Base-by-base conservation (phyloP, 208 protist species). In the Angomonas deanei region DNA sequence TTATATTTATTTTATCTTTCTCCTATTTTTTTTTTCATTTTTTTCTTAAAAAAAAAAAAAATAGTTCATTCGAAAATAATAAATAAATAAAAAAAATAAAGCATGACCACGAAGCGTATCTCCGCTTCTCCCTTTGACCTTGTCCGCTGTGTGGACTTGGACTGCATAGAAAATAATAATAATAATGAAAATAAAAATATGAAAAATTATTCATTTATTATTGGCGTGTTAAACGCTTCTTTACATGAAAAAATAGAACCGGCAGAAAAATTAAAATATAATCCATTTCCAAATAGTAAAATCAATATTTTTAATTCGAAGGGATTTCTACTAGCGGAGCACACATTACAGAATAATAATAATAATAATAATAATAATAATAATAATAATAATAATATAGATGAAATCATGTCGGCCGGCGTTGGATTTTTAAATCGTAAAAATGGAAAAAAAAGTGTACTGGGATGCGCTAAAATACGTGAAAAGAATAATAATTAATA, bases 401-500 rank as follows among this genome's bases (percentile, higher is more conserved):
- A 8, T n/a, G 36, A 15, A 15, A 42, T 8, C 8, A 15, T 42
- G 11, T n/a, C 36, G 11, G 36, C 36, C 36, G 36, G 11, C 15
- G 36, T 8, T n/a, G 36, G 36, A 15, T 8, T 8, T 15, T 42
- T 42, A n/a, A 42, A n/a, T 8, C 15, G 15, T 42, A 42, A 8
- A 15, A 42, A 42, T 42, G 11, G 15, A n/a, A 42, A 42, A n/a
- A 42, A 42, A n/a, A 42, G 36, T 42, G 8, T 8, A 8, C 36
- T 42, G 15, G 11, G 36, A 42, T 15, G 36, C 8, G 15, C 36
- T 42, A 8, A 15, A 42, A 42, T 8, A 42, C 11, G 15, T 54
- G 48, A 54, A 60, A 60, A 60, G 5, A 60, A 60, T 31, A 60
- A 60, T 31, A 60, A 60, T 31, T 31, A 60, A 60, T 31, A 60